A percentile compares a stretch with the other conserved stretches of the same genome.
These are phyloP conservation scores for Pythium sukuiense DNA, from an alignment of 352 stramenopile genomes.

Conservation along the genomic window DNA sequence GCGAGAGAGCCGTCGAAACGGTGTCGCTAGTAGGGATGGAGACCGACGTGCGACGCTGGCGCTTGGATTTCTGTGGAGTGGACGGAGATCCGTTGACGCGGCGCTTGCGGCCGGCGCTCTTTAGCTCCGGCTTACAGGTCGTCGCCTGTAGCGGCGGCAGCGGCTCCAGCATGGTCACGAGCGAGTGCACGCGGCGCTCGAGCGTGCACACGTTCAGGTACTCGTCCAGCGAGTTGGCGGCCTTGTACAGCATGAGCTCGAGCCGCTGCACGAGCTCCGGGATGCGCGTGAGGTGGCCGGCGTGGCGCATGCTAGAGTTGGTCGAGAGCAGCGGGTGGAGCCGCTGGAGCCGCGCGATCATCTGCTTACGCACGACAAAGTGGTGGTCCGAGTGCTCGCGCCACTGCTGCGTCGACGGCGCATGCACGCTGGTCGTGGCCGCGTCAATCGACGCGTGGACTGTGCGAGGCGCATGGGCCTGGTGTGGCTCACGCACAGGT, in stretches of 20 bases:
- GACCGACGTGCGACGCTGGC: not conserved
- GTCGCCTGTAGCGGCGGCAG: constrained; percentile 8
- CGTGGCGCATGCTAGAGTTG: constrained; percentile 25
- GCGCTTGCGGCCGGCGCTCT: constrained; percentile 14
- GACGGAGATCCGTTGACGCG: constrained; percentile 22
- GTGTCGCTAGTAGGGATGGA: not conserved
- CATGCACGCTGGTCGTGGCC: not conserved
- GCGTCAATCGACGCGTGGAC: not conserved
- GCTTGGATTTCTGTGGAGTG: constrained; percentile 12
- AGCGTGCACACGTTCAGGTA: constrained; percentile 65
- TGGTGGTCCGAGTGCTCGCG: constrained; percentile 30
- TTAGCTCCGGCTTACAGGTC: not conserved
- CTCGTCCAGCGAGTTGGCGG: constrained; percentile 59
- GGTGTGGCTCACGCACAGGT: not conserved
- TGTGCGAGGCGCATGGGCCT: not conserved
- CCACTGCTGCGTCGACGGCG: constrained; percentile 3
- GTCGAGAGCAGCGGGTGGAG: constrained; percentile 34
- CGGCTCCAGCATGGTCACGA: constrained; percentile 67
- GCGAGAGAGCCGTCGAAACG: constrained; percentile 1
- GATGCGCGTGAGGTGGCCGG: constrained; percentile 23
- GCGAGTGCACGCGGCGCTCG: constrained; percentile 66
- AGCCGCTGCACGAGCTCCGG: constrained; percentile 67
- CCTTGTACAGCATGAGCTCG: constrained; percentile 78
- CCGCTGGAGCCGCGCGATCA: constrained; percentile 46
- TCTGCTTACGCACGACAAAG: constrained; percentile 43